Percentiles rank a stretch among this genome's conserved stretches.
Evolutionary conservation across 176 grass and related monocot species (phyloP).

Genomic region (barley (Hordeum vulgare)): DNA sequence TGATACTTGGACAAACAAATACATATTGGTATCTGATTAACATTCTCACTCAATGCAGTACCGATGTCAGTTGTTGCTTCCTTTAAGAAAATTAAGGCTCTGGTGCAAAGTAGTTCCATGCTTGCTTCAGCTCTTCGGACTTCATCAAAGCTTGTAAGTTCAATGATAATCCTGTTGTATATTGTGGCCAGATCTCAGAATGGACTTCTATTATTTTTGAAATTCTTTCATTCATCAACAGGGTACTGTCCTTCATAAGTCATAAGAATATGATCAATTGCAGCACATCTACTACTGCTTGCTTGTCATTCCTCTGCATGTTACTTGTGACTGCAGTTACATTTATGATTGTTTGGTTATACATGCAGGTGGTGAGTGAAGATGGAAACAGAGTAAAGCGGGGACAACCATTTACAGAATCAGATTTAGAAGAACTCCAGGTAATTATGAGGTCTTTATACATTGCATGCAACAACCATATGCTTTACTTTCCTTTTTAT

Average conservation of each 20-base stretch:
- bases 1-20: background rate
- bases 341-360: conserved; percentile 20
- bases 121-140: conserved; percentile 85
- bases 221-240: background rate
- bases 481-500: background rate
- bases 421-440: conserved; percentile 91
- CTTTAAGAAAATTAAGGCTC: conserved; percentile 99
- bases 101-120: conserved; percentile 68
- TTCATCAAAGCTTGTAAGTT: conserved; percentile 90
- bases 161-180: background rate
- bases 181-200: background rate
- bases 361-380: conserved; percentile 73
- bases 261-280: conserved; percentile 14
- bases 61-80: conserved; percentile 84
- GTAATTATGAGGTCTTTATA: conserved; percentile 28
- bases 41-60: conserved; percentile 52
- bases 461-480: background rate
- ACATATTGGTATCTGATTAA: background rate
- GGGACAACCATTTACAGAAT: conserved; percentile 66
- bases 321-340: background rate
- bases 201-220: background rate
- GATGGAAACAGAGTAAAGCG: conserved; percentile 93
- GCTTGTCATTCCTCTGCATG: background rate
- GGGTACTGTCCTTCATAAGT: background rate
- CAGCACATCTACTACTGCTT: background rate